Base-by-base conservation (phyloP, 306 rosid species). In the Sphenostylis stenocarpa region DNA sequence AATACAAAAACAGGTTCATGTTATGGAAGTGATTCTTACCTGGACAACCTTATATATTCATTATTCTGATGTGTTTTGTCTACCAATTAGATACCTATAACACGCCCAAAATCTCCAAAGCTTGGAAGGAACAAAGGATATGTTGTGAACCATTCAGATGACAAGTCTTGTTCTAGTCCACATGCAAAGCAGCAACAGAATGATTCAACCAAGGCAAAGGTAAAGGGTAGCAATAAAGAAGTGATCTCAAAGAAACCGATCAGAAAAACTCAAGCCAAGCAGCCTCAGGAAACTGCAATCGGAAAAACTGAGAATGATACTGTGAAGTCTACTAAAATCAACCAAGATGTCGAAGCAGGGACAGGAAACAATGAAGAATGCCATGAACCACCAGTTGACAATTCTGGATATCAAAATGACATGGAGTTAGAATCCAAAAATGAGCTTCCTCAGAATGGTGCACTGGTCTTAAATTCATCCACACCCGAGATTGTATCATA, bases 51-150 rank as follows among this genome's bases (percentile, higher is more conserved):
- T 65, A 12, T 8, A 38, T 29, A 12, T 34, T 67, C 71, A 20
- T 33, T 61, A 11, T 26, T 58, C 15, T 75, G 20, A 67, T 55
- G 80, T 21, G 21, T 43, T 74, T 53, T 68, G 31, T 86, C 44
- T 41, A 23, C 55, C 33, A 45, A 80, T 13, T 49, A 95, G 99
- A 90, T 92, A 75, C 99, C 99, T 2, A 95, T 89, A 26, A 92
- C 97, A 13, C 91, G 97, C 9, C 78, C 99, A 33, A 92, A n/a
- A 85, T 95, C 99, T 41, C 99, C 99, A 6, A 95, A 91, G 89
- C 94, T 95, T 5, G 97, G 99, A 82, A 86, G 99, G 82, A 23
- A 78, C 80, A 92, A 92, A 79, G 83, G 69, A 82, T 73, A 76
- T 79, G 61, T 83, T 67, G 82, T 65, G 29, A 84, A 47, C 86